These are phyloP conservation scores for Xylariaceae sp. DNA, from an alignment of 2,329 filamentous ascomycete genomes.

Conservation along the genomic window DNA sequence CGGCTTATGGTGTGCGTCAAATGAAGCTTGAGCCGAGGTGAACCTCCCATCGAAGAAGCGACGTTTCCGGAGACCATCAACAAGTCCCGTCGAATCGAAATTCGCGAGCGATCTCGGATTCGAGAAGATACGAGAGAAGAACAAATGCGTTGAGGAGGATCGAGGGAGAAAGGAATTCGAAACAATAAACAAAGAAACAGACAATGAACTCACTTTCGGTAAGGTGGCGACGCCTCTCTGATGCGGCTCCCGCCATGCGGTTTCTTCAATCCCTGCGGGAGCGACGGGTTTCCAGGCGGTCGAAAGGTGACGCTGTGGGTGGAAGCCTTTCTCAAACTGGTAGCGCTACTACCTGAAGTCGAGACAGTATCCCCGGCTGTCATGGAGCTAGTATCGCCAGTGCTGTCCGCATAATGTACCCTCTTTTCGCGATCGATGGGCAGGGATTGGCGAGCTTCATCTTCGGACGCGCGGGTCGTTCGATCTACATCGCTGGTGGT, in stretches of 20 bases:
- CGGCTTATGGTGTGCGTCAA: no score
- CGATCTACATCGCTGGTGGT: conserved; percentile 13
- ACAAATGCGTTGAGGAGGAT: conserved; percentile 2
- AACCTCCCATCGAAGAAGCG: not conserved
- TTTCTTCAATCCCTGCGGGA: conserved; percentile 46
- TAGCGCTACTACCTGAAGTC: conserved; percentile 32
- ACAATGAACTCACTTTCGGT: conserved; percentile 40
- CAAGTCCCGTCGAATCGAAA: not conserved
- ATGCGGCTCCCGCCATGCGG: conserved; percentile 40
- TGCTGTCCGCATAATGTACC: conserved; percentile 27
- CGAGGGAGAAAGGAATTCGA: not conserved
- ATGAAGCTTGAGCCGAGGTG: no score
- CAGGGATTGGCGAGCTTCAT: conserved; percentile 12
- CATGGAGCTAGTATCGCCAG: conserved; percentile 31
- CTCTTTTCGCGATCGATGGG: conserved; percentile 18
- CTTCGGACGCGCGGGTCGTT: conserved; percentile 11
- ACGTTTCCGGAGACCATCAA: not conserved
- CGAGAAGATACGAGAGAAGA: not conserved
- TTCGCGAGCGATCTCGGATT: not conserved
- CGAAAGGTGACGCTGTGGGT: conserved; percentile 45
- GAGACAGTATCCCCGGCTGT: conserved; percentile 35
- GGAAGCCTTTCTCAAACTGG: conserved; percentile 41
- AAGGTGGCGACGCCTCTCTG: conserved; percentile 44
- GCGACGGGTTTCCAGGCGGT: conserved; percentile 38
- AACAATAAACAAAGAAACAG: conserved; percentile 3